Evolutionary conservation across 192 early-diverging fungal species (phyloP), one percentile per base, ranked within the genome.

Genomic region (Dispira simplex): DNA sequence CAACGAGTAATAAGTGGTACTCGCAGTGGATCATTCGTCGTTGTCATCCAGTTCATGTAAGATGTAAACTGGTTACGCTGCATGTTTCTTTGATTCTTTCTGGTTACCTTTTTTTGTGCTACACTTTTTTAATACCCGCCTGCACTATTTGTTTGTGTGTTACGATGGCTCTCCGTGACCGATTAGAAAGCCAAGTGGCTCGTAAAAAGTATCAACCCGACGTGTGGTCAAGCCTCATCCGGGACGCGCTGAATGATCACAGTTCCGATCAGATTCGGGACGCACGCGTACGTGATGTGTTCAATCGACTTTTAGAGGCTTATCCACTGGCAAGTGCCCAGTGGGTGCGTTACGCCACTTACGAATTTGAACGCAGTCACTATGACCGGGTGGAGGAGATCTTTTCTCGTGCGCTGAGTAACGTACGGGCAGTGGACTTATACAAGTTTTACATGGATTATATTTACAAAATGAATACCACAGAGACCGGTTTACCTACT

Each of bases 401-500:
- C 21, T 98, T 95, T 66, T 85, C 79, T 49, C 78, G 82, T 54
- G 90, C 88, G 67, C 79, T 96, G 55, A 79, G 81, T 56, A 79
- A 76, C 52, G 90, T 91, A n/a, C 79, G 85, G 8, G 86, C 86
- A 11, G 86, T 98, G 43, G 90, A 92, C 20, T 76, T 96, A 13
- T 95, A 90, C 88, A 81, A 85, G 57, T 84, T 83, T 64, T 98
- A 98, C 72, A 68, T 98, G 64, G 81, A 81, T 66, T 94, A 96
- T 71, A 86, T 96, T 51, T 80, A 84, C 48, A 79, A 82, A 48
- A 83, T 81, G 52, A 87, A 93, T 71, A 69, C 77, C 44, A 77
- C 76, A 44, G 71, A 73, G 32, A 72, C 75, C 46, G 76, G 77
- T 12, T 47, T 76, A 32, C 70, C 73, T 12, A 62, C 68, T 10